phyloP scores from a whole-genome alignment of 495 filamentous ascomycete genomes.

The Aspergillus conjunctus region DNA sequence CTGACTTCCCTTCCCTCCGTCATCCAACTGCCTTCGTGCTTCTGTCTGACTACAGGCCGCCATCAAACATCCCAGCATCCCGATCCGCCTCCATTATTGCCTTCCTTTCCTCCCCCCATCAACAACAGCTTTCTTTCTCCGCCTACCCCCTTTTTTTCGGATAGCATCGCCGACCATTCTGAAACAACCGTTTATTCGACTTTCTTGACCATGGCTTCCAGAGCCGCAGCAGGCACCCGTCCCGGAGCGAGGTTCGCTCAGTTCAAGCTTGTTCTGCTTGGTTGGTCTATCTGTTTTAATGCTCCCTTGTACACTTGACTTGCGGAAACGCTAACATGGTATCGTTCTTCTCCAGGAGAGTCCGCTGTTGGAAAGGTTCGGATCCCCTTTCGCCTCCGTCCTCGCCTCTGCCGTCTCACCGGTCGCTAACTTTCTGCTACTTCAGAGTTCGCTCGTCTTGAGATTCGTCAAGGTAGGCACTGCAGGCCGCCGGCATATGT shows the following conservation, averaged over 20 bases:
- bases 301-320: slow-evolving; percentile 14
- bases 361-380: slow-evolving; percentile 95
- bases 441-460: slow-evolving; percentile 90
- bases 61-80: slow-evolving; percentile 28
- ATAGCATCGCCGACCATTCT: slow-evolving; percentile 5
- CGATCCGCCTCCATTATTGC: slow-evolving; percentile 19
- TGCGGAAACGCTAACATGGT: slow-evolving; percentile 31
- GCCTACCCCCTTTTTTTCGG: not conserved
- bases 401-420: slow-evolving; percentile 27
- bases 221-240: slow-evolving; percentile 74
- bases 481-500: not conserved
- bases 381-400: slow-evolving; percentile 32
- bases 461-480: slow-evolving; percentile 92
- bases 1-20: slow-evolving; percentile 30
- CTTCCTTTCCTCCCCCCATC: slow-evolving; percentile 7
- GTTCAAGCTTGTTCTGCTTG: slow-evolving; percentile 96
- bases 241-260: slow-evolving; percentile 89
- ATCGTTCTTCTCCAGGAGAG: slow-evolving; percentile 65
- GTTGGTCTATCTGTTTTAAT: slow-evolving; percentile 51
- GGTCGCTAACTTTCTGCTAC: slow-evolving; percentile 36
- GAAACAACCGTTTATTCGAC: slow-evolving; percentile 12
- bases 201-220: slow-evolving; percentile 67
- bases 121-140: slow-evolving; percentile 1
- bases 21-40: no score
- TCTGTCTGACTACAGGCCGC: slow-evolving; percentile 19